phyloP scores from a whole-genome alignment of 352 stramenopile species.

The Phytopythium montanum region DNA sequence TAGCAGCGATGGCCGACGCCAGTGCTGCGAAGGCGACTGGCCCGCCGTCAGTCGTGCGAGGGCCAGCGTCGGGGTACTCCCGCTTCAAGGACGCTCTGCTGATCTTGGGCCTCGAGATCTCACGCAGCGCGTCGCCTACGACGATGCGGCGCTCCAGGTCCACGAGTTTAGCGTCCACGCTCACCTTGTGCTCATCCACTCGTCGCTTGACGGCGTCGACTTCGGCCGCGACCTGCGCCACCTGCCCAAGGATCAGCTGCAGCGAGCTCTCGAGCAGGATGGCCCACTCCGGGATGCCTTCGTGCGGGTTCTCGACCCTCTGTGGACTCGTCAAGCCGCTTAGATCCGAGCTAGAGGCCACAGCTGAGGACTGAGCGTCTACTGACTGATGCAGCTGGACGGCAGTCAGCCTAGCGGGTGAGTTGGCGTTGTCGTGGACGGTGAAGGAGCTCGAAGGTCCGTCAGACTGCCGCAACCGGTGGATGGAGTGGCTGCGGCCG shows the following conservation, averaged over 20 bases:
- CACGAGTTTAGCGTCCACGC: constrained; percentile 28
- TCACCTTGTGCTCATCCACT: constrained; percentile 41
- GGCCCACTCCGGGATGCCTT: constrained; percentile 39
- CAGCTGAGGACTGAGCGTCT: background rate
- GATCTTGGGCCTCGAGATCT: constrained; percentile 26
- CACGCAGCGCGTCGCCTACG: constrained; percentile 44
- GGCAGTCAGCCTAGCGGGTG: background rate
- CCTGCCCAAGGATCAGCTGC: constrained; percentile 49
- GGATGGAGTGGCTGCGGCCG: constrained; percentile 6
- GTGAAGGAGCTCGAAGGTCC: background rate
- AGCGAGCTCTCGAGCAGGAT: constrained; percentile 46
- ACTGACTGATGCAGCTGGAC: background rate
- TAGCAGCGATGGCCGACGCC: background rate
- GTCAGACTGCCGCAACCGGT: no score
- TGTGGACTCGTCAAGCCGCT: background rate
- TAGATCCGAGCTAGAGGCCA: background rate
- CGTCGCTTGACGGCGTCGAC: constrained; percentile 44
- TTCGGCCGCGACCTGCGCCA: constrained; percentile 46
- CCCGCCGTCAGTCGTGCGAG: background rate
- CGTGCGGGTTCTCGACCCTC: background rate
- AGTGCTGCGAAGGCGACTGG: background rate
- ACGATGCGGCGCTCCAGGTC: constrained; percentile 46
- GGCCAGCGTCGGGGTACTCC: constrained; percentile 10
- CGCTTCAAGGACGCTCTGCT: constrained; percentile 15
- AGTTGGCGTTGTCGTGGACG: background rate